A percentile compares a stretch with the other conserved stretches of the same genome.
These are phyloP conservation scores for Cardamine chenopodiifolia DNA, from an alignment of 345 rosid genomes.

Conservation along the genomic window DNA sequence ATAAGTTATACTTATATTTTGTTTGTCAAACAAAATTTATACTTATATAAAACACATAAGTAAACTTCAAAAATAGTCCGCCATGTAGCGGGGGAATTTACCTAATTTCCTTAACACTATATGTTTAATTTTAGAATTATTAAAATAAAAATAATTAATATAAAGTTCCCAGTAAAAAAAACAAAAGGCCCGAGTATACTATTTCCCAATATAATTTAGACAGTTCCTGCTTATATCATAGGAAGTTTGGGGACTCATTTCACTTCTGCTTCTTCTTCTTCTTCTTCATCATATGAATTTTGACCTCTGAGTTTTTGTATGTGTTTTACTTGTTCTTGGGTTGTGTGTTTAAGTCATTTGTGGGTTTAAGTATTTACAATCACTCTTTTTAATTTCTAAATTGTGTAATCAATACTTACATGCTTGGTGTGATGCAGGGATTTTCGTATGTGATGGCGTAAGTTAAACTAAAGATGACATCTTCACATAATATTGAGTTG, in stretches of 20 bases:
- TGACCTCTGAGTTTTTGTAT: neutral
- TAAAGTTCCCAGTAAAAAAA: no score
- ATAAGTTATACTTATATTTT: no score
- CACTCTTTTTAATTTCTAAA: neutral
- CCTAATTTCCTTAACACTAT: neutral
- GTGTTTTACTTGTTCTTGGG: neutral
- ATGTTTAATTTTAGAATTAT: neutral
- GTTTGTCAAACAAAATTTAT: no score
- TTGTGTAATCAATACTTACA: neutral
- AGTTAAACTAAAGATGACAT: conserved; percentile 49
- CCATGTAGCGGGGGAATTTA: neutral
- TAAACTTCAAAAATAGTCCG: no score
- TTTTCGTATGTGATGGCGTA: conserved; percentile 31
- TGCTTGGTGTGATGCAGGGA: conserved; percentile 38
- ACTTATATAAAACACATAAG: no score
- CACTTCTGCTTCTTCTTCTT: neutral
- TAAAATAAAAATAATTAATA: no score
- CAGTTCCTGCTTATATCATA: neutral
- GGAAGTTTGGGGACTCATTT: neutral
- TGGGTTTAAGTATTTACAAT: neutral
- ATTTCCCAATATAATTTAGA: neutral
- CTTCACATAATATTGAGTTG: conserved; percentile 86
- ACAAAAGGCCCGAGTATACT: neutral
- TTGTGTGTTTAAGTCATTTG: neutral
- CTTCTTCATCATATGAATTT: neutral